Conservation (phyloP, 1,139 yeast species). For the Yarrowia galli region DNA sequence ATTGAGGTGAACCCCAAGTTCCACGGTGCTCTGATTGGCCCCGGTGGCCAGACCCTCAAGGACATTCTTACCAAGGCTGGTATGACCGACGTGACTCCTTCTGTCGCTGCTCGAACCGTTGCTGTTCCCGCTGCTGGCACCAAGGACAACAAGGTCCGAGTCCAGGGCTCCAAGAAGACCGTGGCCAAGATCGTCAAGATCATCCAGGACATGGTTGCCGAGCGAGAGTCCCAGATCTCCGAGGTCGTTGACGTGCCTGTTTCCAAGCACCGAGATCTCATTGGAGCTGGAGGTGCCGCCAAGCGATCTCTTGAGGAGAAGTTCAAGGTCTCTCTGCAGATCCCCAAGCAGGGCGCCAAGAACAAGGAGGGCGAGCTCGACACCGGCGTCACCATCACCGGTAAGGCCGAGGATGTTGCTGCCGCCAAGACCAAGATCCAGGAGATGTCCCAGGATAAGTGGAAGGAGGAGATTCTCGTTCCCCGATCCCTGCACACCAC, state of each 20-base stretch:
- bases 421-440: constrained; percentile 50
- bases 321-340: constrained; percentile 65
- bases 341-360: constrained; percentile 63
- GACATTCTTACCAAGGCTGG: constrained; percentile 83
- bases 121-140: constrained; percentile 78
- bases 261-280: constrained; percentile 75
- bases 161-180: constrained; percentile 77
- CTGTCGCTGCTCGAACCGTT: constrained; percentile 58
- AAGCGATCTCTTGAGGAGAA: constrained; percentile 78
- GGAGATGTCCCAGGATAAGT: constrained; percentile 52
- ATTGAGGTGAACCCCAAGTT: constrained; percentile 78
- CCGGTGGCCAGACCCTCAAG: constrained; percentile 76
- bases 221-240: constrained; percentile 67
- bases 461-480: constrained; percentile 58
- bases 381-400: constrained; percentile 46
- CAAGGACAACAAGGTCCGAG: constrained; percentile 63
- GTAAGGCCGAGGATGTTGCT: constrained; percentile 47
- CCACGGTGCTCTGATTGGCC: constrained; percentile 82
- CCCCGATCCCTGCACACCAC: constrained; percentile 67
- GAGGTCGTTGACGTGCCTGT: constrained; percentile 69
- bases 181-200: constrained; percentile 74
- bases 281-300: constrained; percentile 82
- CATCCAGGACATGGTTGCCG: constrained; percentile 68
- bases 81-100: constrained; percentile 55
- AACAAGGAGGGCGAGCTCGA: constrained; percentile 45